phyloP scores from a whole-genome alignment of 768 basidiomycete species.

The Hypsizygus marmoreus region DNA sequence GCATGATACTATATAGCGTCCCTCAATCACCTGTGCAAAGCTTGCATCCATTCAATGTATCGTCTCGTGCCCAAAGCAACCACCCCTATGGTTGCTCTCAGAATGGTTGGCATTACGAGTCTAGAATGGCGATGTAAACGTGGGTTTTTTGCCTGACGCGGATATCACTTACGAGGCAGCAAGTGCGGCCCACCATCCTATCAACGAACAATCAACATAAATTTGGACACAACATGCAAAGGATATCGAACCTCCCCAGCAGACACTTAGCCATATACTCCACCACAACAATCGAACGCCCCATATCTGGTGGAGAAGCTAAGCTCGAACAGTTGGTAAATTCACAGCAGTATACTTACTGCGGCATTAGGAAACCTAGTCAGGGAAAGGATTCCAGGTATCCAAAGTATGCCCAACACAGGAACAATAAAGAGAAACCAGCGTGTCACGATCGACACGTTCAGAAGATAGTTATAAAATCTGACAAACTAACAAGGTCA shows the following conservation, averaged over 20 bases:
- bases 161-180: constrained; percentile 56
- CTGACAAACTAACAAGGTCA: constrained; percentile 47
- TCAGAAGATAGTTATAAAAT: constrained; percentile 73
- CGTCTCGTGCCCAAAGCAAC: constrained; percentile 70
- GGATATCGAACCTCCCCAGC: constrained; percentile 66
- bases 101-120: constrained; percentile 50
- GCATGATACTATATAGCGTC: not conserved
- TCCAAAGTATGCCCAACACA: constrained; percentile 65
- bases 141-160: not conserved
- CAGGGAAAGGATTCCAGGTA: constrained; percentile 72
- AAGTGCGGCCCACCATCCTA: constrained; percentile 79
- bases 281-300: constrained; percentile 68
- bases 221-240: not conserved
- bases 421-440: constrained; percentile 84
- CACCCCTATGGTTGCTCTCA: constrained; percentile 68
- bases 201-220: constrained; percentile 2
- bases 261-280: constrained; percentile 82
- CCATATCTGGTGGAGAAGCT: constrained; percentile 45
- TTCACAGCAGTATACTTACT: constrained; percentile 34
- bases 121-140: constrained; percentile 31
- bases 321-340: not conserved
- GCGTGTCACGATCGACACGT: constrained; percentile 74
- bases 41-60: constrained; percentile 80
- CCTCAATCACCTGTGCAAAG: constrained; percentile 63
- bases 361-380: constrained; percentile 47